Percentiles rank a stretch among this genome's conserved stretches.
These are phyloP conservation scores for Talaromyces sp. DNA, from an alignment of 2,329 filamentous ascomycete genomes.

Conservation along the genomic window DNA sequence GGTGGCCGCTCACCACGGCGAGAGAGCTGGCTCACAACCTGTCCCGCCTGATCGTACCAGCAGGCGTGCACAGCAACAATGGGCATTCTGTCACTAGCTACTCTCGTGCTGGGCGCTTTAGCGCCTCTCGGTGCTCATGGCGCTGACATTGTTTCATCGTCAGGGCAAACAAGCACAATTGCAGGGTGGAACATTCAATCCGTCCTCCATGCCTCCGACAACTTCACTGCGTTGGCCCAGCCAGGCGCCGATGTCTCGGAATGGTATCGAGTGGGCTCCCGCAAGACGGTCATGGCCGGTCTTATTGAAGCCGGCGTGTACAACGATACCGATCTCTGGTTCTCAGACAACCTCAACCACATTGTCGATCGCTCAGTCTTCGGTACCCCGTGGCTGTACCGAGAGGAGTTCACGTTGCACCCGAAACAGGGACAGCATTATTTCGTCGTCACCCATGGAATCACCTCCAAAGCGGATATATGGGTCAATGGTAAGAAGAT, in stretches of 20 bases:
- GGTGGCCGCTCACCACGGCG: background rate
- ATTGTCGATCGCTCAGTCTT: slow-evolving; percentile 45
- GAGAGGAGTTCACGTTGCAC: slow-evolving; percentile 45
- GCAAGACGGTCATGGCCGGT: slow-evolving; percentile 53
- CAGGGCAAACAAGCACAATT: slow-evolving; percentile 22
- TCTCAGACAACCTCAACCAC: slow-evolving; percentile 44
- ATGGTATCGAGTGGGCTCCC: slow-evolving; percentile 48
- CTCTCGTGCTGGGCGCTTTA: background rate
- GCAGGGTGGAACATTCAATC: slow-evolving; percentile 49
- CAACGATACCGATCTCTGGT: slow-evolving; percentile 51
- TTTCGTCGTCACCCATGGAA: slow-evolving; percentile 53
- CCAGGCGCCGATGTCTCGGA: slow-evolving; percentile 41
- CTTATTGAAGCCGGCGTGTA: slow-evolving; percentile 49
- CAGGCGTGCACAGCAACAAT: background rate
- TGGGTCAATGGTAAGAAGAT: slow-evolving; percentile 53
- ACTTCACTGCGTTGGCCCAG: slow-evolving; percentile 37
- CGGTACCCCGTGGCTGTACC: slow-evolving; percentile 53
- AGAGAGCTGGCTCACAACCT: background rate
- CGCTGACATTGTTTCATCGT: slow-evolving; percentile 13
- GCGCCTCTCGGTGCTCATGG: background rate
- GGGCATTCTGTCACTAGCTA: background rate
- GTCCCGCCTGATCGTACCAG: background rate
- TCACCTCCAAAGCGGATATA: slow-evolving; percentile 56
- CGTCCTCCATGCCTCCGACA: slow-evolving; percentile 27
- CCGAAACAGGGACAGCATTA: slow-evolving; percentile 37